phyloP scores from a whole-genome alignment of 2,329 filamentous ascomycete genomes.

The Parascedosporium putredinis region DNA sequence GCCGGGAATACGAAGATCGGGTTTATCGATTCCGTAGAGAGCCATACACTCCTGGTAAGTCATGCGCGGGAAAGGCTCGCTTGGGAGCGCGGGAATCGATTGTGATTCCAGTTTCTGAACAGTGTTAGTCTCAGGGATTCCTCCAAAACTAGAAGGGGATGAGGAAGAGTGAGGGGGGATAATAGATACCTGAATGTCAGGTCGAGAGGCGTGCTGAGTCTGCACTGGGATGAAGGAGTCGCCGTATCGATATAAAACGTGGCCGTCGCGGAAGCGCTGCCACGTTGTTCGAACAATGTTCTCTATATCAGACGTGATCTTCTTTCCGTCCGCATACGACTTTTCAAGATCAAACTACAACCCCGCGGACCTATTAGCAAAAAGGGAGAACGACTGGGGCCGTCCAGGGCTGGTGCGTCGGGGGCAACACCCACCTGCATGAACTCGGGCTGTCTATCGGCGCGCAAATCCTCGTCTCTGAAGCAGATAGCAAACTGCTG shows the following conservation, averaged over 20 bases:
- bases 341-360: conserved; percentile 81
- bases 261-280: conserved; percentile 21
- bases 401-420: background rate
- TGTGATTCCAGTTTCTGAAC: background rate
- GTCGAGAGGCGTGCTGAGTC: conserved; percentile 9
- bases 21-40: conserved; percentile 81
- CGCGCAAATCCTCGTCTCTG: conserved; percentile 84
- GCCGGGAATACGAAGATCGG: conserved; percentile 68
- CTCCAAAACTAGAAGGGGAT: background rate
- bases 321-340: conserved; percentile 64
- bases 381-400: background rate
- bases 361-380: background rate
- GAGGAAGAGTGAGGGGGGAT: no score
- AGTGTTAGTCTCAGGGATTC: background rate
- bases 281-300: conserved; percentile 7
- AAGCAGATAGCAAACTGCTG: conserved; percentile 94
- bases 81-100: conserved; percentile 13
- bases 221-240: conserved; percentile 19
- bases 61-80: conserved; percentile 43
- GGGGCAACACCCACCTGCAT: conserved; percentile 59
- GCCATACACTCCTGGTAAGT: conserved; percentile 71
- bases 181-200: conserved; percentile 1
- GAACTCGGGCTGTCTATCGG: conserved; percentile 93
- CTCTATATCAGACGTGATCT: conserved; percentile 53
- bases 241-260: conserved; percentile 21